Evolutionary conservation across 257 asterid genomes (phyloP).

Genomic region (Solanum phureja): DNA sequence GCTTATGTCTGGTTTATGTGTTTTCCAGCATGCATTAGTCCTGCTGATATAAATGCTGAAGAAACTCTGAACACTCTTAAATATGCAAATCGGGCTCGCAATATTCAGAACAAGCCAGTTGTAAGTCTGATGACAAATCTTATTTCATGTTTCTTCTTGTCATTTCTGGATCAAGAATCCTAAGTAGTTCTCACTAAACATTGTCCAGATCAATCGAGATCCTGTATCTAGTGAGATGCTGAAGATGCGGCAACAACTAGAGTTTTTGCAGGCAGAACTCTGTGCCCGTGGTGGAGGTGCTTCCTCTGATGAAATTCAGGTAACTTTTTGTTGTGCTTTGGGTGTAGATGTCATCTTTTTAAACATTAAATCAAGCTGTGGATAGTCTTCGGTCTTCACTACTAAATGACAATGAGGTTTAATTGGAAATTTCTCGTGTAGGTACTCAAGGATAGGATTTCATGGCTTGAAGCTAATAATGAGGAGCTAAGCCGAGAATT

Average conservation of each 20-base stretch:
- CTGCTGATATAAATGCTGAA: conserved; percentile 98
- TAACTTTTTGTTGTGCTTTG: conserved; percentile 5
- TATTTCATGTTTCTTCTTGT: not conserved
- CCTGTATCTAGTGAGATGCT: conserved; percentile 92
- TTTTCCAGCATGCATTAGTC: conserved; percentile 92
- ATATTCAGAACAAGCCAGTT: conserved; percentile 95
- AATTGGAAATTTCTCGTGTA: conserved; percentile 23
- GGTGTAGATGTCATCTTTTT: not conserved
- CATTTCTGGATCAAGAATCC: conserved; percentile 3
- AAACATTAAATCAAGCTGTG: not conserved
- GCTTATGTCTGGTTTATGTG: not conserved
- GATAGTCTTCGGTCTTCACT: not conserved
- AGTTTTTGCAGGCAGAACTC: conserved; percentile 90
- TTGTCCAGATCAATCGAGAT: conserved; percentile 79
- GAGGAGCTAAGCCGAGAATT: conserved; percentile 87
- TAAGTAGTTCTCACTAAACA: conserved; percentile 4
- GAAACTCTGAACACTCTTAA: conserved; percentile 96
- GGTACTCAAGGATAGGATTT: conserved; percentile 78
- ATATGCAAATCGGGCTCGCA: conserved; percentile 98
- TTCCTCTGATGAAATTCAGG: conserved; percentile 89
- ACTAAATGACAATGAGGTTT: not conserved
- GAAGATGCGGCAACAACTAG: conserved; percentile 96
- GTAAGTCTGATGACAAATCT: conserved; percentile 33
- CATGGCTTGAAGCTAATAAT: conserved; percentile 88
- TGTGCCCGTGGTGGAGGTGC: conserved; percentile 92